Conservation (phyloP, 129 eudicot genomes). For the Ambrosia trifida region DNA sequence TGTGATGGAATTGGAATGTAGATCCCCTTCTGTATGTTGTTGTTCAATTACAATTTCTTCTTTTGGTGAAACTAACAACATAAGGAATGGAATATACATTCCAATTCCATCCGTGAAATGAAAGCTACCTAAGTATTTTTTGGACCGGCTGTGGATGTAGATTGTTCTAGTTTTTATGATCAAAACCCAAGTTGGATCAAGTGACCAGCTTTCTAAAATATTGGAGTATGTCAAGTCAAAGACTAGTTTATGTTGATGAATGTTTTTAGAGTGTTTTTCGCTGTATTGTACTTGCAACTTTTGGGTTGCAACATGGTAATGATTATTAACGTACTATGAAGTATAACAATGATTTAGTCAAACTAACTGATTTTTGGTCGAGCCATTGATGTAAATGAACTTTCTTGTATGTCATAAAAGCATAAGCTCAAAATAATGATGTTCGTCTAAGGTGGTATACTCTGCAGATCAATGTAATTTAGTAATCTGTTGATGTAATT, state of each 20-base stretch:
- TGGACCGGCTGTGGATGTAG: not conserved
- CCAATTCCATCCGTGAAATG: no score
- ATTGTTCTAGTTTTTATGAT: not conserved
- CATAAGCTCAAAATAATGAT: not conserved
- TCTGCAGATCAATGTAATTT: not conserved
- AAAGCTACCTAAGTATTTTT: not conserved
- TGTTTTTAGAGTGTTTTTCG: not conserved
- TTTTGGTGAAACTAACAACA: no score
- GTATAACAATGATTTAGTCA: not conserved
- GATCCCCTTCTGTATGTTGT: no score
- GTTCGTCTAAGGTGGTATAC: not conserved
- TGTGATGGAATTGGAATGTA: no score
- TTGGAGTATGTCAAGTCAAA: constrained; percentile 3
- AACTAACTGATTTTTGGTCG: constrained; percentile 4
- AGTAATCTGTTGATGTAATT: constrained; percentile 17
- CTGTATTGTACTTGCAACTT: not conserved
- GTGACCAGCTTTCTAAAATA: not conserved
- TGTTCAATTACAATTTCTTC: no score
- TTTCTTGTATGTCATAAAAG: not conserved
- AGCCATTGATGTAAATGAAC: constrained; percentile 12
- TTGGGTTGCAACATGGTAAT: constrained; percentile 13
- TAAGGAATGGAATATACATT: no score
- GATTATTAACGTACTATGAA: not conserved
- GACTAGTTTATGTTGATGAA: not conserved
- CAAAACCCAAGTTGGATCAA: not conserved